Percentiles rank a stretch among this genome's conserved stretches.
Evolutionary conservation across 2,329 filamentous ascomycete genomes (phyloP).

Genomic region (Cladosporium sphaerospermum): DNA sequence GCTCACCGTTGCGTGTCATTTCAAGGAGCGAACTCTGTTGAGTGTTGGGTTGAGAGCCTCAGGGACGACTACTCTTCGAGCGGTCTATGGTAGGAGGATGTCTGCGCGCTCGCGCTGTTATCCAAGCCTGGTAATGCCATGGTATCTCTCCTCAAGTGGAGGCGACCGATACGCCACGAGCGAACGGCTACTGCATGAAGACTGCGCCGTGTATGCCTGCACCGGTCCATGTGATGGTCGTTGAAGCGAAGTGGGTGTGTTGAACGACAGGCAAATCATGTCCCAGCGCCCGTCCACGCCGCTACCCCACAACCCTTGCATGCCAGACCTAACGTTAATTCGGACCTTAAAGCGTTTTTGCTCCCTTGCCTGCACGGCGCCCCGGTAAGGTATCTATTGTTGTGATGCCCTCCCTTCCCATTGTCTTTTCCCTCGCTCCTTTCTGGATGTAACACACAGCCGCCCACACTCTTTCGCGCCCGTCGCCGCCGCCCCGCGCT

Average conservation of each 20-base stretch:
- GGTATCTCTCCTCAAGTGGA: too few species aligned
- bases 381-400: not conserved
- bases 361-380: not conserved
- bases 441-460: conserved; percentile 4
- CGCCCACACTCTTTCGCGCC: conserved; percentile 3
- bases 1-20: too few species aligned
- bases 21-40: too few species aligned
- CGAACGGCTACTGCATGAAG: too few species aligned
- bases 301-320: conserved; percentile 9
- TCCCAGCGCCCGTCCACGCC: not conserved
- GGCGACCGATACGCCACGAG: too few species aligned
- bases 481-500: not conserved
- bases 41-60: too few species aligned
- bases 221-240: conserved; percentile 2
- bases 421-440: conserved; percentile 2
- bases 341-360: conserved; percentile 1
- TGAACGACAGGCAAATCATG: not conserved
- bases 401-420: conserved; percentile 8
- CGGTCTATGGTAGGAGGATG: too few species aligned
- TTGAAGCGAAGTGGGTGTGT: conserved; percentile 7
- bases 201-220: not conserved
- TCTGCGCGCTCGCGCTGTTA: too few species aligned
- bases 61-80: too few species aligned
- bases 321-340: not conserved
- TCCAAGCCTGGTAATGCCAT: too few species aligned